Base-by-base conservation (phyloP, 108 stramenopile species). In the Nannochloropsis granulata region DNA sequence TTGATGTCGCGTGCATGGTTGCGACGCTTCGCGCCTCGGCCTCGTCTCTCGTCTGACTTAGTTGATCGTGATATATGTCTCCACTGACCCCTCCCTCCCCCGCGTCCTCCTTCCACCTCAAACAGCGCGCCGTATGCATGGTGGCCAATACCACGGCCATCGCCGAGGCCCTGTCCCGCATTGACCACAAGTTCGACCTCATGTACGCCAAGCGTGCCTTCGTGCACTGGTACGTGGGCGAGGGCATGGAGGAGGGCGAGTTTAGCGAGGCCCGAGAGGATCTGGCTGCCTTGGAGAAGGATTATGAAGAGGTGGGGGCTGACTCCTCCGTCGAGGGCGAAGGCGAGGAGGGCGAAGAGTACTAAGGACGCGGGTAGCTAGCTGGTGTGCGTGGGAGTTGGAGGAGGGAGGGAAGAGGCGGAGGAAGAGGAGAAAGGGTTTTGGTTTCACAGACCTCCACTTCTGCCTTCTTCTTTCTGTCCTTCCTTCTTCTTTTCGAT, bases 161-260 rank as follows among this genome's bases (percentile, higher is more conserved):
- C 90, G 98, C 95, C 81, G 98, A 97, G 93, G 97, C 96, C 25
- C 92, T 97, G 42, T 93, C 93, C 25, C 95, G 97, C 90, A 98
- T 99, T 83, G 97, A 99, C 88, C 97, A 98, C 95, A 93, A 99
- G 95, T 99, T 99, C 93, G 98, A 99, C 92, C 95, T 98, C 83
- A 99, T 99, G 98, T 99, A 99, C 90, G 96, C 97, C 94, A 99
- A 99, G 96, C 97, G 98, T 92, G 97, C 98, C 85, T 99, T 99
- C 88, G 97, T 99, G 82, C 97, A 99, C 93, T 99, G 98, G 98
- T 99, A 98, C 85, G 98, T 99, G 85, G 97, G 98, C 79, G 98
- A 98, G 91, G 97, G 98, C 92, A 99, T 98, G 98, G 93, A 98
- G 91, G 98, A 98, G 88, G 98, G 98, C 84, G 98, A 98, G 89